Percentiles rank a stretch among this genome's conserved stretches.
Evolutionary conservation across 352 stramenopile genomes (phyloP).

Genomic region (Globisporangium abappressorium): DNA sequence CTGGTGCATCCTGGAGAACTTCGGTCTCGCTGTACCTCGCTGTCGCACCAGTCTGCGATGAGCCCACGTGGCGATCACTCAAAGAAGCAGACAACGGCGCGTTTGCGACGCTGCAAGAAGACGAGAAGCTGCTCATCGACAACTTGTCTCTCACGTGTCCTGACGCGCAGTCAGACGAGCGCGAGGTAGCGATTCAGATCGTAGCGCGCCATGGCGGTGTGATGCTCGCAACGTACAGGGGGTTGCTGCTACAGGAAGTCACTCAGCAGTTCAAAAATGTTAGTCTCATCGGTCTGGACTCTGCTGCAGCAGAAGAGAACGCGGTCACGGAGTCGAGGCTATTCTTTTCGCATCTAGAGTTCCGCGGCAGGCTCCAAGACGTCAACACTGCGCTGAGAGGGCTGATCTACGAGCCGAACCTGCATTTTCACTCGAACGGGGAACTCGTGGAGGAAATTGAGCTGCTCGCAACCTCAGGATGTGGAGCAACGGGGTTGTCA

Average conservation of each 20-base stretch:
- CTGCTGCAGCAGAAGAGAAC: slow-evolving; percentile 9
- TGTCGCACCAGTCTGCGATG: slow-evolving; percentile 54
- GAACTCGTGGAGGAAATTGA: slow-evolving; percentile 35
- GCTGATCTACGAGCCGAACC: slow-evolving; percentile 50
- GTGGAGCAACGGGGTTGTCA: neutral
- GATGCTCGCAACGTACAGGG: slow-evolving; percentile 44
- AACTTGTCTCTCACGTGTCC: slow-evolving; percentile 28
- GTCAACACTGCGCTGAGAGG: slow-evolving; percentile 47
- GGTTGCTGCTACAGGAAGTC: slow-evolving; percentile 29
- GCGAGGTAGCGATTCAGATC: slow-evolving; percentile 35
- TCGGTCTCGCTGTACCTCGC: slow-evolving; percentile 31
- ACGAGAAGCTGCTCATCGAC: slow-evolving; percentile 35
- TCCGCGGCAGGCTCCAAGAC: slow-evolving; percentile 35
- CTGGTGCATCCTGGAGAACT: neutral
- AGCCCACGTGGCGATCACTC: slow-evolving; percentile 31
- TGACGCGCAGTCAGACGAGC: slow-evolving; percentile 30
- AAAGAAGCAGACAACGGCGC: slow-evolving; percentile 1
- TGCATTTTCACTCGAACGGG: slow-evolving; percentile 49
- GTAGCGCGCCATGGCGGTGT: slow-evolving; percentile 40
- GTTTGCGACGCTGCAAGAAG: slow-evolving; percentile 37
- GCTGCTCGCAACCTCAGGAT: slow-evolving; percentile 8
- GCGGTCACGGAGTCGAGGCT: slow-evolving; percentile 25
- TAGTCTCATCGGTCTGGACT: neutral
- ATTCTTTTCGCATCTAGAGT: slow-evolving; percentile 37
- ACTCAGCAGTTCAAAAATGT: slow-evolving; percentile 17